Base-by-base conservation (phyloP, 495 filamentous ascomycete species). In the Neurospora sp. region DNA sequence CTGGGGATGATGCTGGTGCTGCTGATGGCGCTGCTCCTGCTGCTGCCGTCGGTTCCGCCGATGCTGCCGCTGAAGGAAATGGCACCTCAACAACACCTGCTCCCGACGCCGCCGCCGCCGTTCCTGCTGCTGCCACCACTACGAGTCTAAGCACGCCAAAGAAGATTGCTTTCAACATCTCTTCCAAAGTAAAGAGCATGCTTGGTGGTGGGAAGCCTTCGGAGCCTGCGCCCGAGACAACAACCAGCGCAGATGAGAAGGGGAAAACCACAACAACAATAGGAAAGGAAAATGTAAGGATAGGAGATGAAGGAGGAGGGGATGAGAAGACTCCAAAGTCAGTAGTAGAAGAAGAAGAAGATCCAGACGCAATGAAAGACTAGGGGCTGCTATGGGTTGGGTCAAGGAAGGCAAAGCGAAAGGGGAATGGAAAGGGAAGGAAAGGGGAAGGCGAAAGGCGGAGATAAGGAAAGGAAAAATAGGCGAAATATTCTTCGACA, bases 121-220 rank as follows among this genome's bases (percentile, higher is more conserved):
- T 39, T 39, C 16, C 42, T n/a, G 4, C 42, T 35, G 35, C 35
- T 35, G 27, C 27, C 27, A 31, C 27, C 27, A 35, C 35, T 35
- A 35, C 35, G 27, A 31, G 27, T 35, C 35, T 35, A 11, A 54
- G 42, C 4, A 80, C 78, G 23, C 74, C 80, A 0, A 84, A 79
- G 70, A 85, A 85, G 77, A 85, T 87, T 70, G 78, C 85, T 18
- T 85, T 87, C 62, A 86, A 80, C 72, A 77, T 87, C 66, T 83
- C 84, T 49, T 73, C 82, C 2, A 75, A 76, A 12, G 71, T 83
- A 5, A 86, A 84, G 76, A 73, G 54, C 8, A 66, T 60, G 44
- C 37, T 60, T 37, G 27, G 42, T 20, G 71, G 39, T n/a, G 71
- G 54, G 18, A 60, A 72, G 12, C 31, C 18, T 18, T 66, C 35